Evolutionary conservation across 1,284 basidiomycete genomes (phyloP).

Genomic region (Ustilago cynodontis): DNA sequence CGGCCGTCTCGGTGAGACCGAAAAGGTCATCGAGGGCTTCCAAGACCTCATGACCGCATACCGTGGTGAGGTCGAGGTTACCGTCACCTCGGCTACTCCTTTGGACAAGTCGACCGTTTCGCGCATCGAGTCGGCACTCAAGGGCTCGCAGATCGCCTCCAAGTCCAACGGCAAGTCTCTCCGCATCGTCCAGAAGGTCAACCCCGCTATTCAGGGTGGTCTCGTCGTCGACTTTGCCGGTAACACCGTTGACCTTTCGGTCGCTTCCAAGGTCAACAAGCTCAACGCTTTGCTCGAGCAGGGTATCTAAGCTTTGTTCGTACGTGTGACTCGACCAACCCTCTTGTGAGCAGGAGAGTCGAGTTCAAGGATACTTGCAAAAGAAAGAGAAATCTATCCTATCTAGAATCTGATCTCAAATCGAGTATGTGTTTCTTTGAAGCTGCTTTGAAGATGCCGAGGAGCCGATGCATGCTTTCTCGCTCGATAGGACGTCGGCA

Average conservation of each 20-base stretch:
- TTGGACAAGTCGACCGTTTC: slow-evolving; percentile 65
- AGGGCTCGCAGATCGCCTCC: slow-evolving; percentile 63
- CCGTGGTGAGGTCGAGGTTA: slow-evolving; percentile 92
- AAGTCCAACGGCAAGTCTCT: slow-evolving; percentile 64
- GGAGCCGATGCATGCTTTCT: neutral
- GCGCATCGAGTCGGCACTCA: slow-evolving; percentile 67
- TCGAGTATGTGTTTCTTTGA: neutral
- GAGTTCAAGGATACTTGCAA: neutral
- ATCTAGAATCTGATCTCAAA: slow-evolving; percentile 5
- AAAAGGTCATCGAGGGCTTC: slow-evolving; percentile 91
- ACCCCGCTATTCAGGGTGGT: slow-evolving; percentile 73
- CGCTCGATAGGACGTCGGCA: neutral
- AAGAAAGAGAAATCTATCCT: neutral
- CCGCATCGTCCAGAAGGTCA: slow-evolving; percentile 68
- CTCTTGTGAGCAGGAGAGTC: neutral
- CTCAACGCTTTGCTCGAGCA: slow-evolving; percentile 82
- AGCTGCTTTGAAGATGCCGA: neutral
- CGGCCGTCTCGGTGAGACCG: slow-evolving; percentile 85
- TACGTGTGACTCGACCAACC: neutral
- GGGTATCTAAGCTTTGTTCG: slow-evolving; percentile 32
- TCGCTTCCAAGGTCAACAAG: slow-evolving; percentile 91
- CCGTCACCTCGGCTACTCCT: slow-evolving; percentile 78
- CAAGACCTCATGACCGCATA: slow-evolving; percentile 88
- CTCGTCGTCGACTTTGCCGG: slow-evolving; percentile 97
- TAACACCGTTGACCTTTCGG: slow-evolving; percentile 95